Evolutionary conservation across 371 early-diverging fungal genomes (phyloP).

Genomic region (Coemansia sp.): DNA sequence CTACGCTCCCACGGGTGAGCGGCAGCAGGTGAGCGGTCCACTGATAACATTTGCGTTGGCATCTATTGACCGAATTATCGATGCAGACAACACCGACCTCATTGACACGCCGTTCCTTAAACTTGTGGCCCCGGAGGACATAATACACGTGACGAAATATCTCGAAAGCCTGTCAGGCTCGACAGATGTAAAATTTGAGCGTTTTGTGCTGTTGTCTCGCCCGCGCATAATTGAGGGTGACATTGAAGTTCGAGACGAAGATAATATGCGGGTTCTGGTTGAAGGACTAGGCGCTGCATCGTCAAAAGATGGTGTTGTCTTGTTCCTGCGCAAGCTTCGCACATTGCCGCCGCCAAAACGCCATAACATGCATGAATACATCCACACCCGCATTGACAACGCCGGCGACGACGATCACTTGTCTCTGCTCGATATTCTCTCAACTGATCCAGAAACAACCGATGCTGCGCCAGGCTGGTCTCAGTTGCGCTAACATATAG

Average conservation of each 20-base stretch:
- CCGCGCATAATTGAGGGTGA: conserved; percentile 39
- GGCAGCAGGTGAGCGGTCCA: conserved; percentile 26
- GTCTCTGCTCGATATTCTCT: conserved; percentile 21
- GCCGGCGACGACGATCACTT: conserved; percentile 19
- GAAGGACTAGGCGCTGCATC: conserved; percentile 36
- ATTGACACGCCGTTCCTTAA: conserved; percentile 30
- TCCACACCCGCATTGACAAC: conserved; percentile 6
- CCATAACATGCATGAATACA: conserved; percentile 13
- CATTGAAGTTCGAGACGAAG: conserved; percentile 15
- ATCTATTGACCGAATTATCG: conserved; percentile 26
- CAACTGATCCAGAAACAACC: background rate
- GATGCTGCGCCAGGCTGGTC: background rate
- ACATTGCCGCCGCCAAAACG: conserved; percentile 13
- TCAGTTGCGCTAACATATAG: background rate
- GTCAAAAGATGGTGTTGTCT: conserved; percentile 31
- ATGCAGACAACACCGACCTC: conserved; percentile 28
- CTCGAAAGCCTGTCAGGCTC: conserved; percentile 24
- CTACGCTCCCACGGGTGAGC: conserved; percentile 1
- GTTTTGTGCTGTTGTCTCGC: conserved; percentile 24
- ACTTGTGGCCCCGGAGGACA: conserved; percentile 41
- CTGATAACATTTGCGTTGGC: conserved; percentile 31
- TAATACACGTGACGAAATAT: conserved; percentile 22
- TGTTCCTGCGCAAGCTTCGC: conserved; percentile 28
- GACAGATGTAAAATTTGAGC: conserved; percentile 35
- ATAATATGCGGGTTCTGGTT: conserved; percentile 23